Evolutionary conservation across 139 green algal genomes (phyloP), one percentile per base, ranked within the genome.

Genomic region (Pseudopediastrum boryanum): DNA sequence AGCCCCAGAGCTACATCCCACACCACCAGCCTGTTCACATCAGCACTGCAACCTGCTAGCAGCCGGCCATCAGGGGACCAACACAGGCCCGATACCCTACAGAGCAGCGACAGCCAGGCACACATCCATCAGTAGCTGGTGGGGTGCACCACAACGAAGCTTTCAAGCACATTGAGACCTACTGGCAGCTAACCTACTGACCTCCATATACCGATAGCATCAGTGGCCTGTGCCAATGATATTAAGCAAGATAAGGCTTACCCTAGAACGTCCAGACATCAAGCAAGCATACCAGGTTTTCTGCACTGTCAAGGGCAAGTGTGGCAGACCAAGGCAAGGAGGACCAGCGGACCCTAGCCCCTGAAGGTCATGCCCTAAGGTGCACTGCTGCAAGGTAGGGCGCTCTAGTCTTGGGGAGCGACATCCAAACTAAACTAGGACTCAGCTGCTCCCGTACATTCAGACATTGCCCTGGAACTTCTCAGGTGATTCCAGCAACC

Each of bases 41-140:
- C 73, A 23, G 68, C 43, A n/a, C 75, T 84, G 2, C 83, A 82
- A 3, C 78, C 85, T 21, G 87, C 87, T 43, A 92, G 83, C 65
- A 84, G 63, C 3, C 69, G 67, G 33, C 87, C 87, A 44, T 86
- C 75, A 2, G 87, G 87, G 62, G 66, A 82, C 85, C 85, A 92
- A 2, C 71, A 52, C 51, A 92, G 68, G 1, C 43, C 42, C 4
- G 54, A 71, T 19, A 89, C 78, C 68, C 86, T 90, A 74, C 2
- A 19, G 38, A 12, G 1, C n/a, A 25, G 21, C 35, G 9, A 67
- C 54, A 43, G 33, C 38, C n/a, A 31, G 27, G 27, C 31, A 10
- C 23, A 38, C 23, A 63, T 63, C 46, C 13, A 46, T 2, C 2
- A 65, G 64, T 35, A 61, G 71, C 4, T n/a, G 23, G 58, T 7